Percentiles rank a stretch among this genome's conserved stretches.
Evolutionary conservation across 1,139 yeast species (phyloP).

Genomic region (Eremothecium cymbalariae): DNA sequence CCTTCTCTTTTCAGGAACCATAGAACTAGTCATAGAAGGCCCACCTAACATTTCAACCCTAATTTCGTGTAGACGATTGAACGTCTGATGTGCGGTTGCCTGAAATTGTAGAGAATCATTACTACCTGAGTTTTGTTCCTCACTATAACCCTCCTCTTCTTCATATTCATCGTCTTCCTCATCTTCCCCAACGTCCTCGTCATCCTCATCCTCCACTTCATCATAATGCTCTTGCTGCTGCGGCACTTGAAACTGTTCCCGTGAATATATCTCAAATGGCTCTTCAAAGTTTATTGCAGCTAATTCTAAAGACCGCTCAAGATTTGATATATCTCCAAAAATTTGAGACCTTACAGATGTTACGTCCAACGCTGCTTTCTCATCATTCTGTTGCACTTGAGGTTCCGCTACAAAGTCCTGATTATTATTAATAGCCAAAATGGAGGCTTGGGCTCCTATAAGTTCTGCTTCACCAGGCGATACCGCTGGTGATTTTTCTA

Average conservation of each 20-base stretch:
- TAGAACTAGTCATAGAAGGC: not conserved
- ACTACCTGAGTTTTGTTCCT: not conserved
- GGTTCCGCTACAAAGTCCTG: too few relatives aligned
- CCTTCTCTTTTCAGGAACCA: slow-evolving; percentile 3
- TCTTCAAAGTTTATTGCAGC: slow-evolving; percentile 1
- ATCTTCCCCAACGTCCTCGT: slow-evolving; percentile 3
- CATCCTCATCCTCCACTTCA: not conserved
- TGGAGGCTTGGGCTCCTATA: too few relatives aligned
- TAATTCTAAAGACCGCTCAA: slow-evolving; percentile 2
- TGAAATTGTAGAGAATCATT: not conserved
- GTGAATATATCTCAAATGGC: slow-evolving; percentile 2
- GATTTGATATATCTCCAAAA: slow-evolving; percentile 1
- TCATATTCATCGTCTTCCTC: slow-evolving; percentile 4
- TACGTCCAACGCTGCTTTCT: not conserved
- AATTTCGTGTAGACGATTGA: slow-evolving; percentile 1
- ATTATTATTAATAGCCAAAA: too few relatives aligned
- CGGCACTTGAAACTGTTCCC: slow-evolving; percentile 1
- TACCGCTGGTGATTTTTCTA: slow-evolving; percentile 3
- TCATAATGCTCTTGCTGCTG: not conserved
- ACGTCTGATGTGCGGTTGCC: slow-evolving; percentile 1
- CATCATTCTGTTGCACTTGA: not conserved
- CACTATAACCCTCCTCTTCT: slow-evolving; percentile 2
- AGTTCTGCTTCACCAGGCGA: slow-evolving; percentile 1
- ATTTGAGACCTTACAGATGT: slow-evolving; percentile 1
- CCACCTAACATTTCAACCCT: not conserved